Conservation (phyloP, 2,329 filamentous ascomycete species). For the Tolypocladium cylindrosporum region DNA sequence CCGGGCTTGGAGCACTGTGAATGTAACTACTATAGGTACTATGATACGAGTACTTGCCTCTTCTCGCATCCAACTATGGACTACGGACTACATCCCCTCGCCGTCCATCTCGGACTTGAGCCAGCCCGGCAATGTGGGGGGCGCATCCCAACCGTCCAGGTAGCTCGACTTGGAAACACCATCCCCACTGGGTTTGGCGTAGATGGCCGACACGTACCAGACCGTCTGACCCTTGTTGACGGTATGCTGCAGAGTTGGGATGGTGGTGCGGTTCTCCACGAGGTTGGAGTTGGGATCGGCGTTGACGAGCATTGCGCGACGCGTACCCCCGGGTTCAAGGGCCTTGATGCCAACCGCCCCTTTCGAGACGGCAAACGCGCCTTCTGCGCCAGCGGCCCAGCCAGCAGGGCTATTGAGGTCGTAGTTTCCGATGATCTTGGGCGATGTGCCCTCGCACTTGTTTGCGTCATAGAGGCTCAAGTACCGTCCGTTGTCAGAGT, state of each 20-base stretch:
- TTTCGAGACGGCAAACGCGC: no score
- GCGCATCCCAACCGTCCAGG: slow-evolving; percentile 49
- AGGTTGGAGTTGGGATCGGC: slow-evolving; percentile 74
- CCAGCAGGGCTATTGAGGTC: no score
- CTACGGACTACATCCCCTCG: neutral
- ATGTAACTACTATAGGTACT: no score
- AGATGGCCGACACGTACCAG: slow-evolving; percentile 64
- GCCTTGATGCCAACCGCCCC: slow-evolving; percentile 49
- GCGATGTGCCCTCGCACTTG: no score
- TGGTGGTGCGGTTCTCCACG: slow-evolving; percentile 59
- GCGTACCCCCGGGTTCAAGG: slow-evolving; percentile 32
- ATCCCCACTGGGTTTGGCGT: slow-evolving; percentile 28
- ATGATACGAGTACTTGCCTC: no score
- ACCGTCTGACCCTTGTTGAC: slow-evolving; percentile 44
- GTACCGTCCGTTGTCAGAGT: no score
- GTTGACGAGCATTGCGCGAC: slow-evolving; percentile 57
- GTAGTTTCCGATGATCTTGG: no score
- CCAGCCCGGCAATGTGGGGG: slow-evolving; percentile 51
- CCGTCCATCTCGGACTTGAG: slow-evolving; percentile 38
- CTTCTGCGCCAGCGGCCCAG: no score
- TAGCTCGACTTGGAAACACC: slow-evolving; percentile 42
- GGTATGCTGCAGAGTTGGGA: slow-evolving; percentile 58
- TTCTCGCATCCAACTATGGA: no score
- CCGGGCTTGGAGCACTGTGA: neutral
- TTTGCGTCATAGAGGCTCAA: no score